These are phyloP conservation scores for Silene latifolia DNA, from an alignment of 148 eudicot genomes.

Conservation along the genomic window DNA sequence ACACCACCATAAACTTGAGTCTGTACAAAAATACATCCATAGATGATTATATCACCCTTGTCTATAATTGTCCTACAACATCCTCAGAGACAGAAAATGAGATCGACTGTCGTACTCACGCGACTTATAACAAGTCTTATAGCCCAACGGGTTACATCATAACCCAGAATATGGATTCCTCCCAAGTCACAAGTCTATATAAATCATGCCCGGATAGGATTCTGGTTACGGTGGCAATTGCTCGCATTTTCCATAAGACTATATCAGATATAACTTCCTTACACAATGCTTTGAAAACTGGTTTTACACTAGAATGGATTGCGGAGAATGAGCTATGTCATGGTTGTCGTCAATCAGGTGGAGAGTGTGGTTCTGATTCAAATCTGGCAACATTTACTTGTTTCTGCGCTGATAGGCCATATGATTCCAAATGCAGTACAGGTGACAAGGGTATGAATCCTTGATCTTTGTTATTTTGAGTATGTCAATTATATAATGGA, in stretches of 20 bases:
- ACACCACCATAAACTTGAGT: constrained; percentile 29
- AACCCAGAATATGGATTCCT: neutral
- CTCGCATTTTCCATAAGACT: neutral
- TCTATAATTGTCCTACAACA: constrained; percentile 32
- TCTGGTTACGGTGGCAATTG: neutral
- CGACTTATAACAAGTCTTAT: neutral
- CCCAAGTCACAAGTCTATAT: neutral
- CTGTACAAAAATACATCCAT: constrained; percentile 21
- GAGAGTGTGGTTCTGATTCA: constrained; percentile 41
- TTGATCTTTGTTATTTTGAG: neutral
- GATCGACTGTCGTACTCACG: neutral
- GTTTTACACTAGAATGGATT: constrained; percentile 39
- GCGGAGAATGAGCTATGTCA: constrained; percentile 31
- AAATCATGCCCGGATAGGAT: neutral
- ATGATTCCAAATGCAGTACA: neutral
- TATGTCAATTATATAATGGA: too few relatives aligned
- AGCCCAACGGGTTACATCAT: neutral
- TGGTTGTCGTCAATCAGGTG: constrained; percentile 33
- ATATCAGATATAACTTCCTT: too few relatives aligned
- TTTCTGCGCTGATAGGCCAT: constrained; percentile 32
- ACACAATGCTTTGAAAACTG: constrained; percentile 12
- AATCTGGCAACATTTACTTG: constrained; percentile 30
- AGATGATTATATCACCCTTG: constrained; percentile 35
- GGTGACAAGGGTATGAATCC: neutral
- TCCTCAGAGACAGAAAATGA: neutral